Conservation (phyloP, 1,284 basidiomycete species). For the Ganoderma multipileum region DNA sequence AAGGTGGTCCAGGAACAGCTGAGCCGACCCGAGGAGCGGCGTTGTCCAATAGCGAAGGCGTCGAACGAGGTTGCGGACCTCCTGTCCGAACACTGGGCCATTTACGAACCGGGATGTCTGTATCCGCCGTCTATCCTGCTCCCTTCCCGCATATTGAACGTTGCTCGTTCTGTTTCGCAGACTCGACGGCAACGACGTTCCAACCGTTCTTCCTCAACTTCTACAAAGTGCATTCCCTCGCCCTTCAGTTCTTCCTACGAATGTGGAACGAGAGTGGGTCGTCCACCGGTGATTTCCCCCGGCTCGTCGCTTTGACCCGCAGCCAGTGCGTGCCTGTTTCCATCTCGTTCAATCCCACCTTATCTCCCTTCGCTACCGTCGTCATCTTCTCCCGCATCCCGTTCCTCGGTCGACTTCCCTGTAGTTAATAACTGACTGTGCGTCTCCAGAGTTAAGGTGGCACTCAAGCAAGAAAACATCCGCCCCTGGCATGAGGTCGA, state of each 20-base stretch:
- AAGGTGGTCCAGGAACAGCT: slow-evolving; percentile 88
- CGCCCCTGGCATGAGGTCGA: slow-evolving; percentile 89
- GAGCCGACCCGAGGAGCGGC: slow-evolving; percentile 75
- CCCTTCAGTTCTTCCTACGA: slow-evolving; percentile 88
- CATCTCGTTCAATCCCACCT: slow-evolving; percentile 9
- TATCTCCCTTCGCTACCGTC: slow-evolving; percentile 2
- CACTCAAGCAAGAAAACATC: slow-evolving; percentile 77
- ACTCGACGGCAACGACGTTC: slow-evolving; percentile 84
- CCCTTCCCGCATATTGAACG: background rate
- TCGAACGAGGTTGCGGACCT: slow-evolving; percentile 90
- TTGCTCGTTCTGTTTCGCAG: slow-evolving; percentile 36
- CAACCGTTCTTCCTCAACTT: slow-evolving; percentile 93
- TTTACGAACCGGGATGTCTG: slow-evolving; percentile 80
- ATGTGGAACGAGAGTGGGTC: slow-evolving; percentile 97
- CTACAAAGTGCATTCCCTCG: slow-evolving; percentile 82
- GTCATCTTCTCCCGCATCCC: background rate
- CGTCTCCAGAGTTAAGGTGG: slow-evolving; percentile 70
- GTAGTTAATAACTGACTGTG: slow-evolving; percentile 15
- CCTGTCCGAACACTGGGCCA: slow-evolving; percentile 87
- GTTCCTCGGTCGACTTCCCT: background rate
- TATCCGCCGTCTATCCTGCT: slow-evolving; percentile 28
- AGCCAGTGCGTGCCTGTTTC: slow-evolving; percentile 73
- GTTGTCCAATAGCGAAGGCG: slow-evolving; percentile 88
- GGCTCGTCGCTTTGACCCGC: slow-evolving; percentile 83
- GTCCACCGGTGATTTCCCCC: slow-evolving; percentile 78